phyloP scores from a whole-genome alignment of 2,329 filamentous ascomycete species.

The Corynespora cassiicola region DNA sequence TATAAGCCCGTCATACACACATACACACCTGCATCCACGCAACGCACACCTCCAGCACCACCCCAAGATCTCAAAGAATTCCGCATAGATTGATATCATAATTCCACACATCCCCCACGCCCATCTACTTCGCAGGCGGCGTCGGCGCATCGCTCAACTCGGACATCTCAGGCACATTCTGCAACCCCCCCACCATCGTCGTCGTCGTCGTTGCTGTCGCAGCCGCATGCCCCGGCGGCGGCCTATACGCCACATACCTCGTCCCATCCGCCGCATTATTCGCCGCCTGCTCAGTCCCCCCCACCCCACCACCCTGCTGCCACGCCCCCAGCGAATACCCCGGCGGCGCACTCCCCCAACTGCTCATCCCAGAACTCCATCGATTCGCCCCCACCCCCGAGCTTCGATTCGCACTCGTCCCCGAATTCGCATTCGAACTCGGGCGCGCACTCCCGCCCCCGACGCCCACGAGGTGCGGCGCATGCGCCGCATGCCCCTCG shows the following conservation, averaged over 20 bases:
- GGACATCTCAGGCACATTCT: constrained; percentile 19
- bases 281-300: constrained; percentile 12
- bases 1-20: too few species aligned
- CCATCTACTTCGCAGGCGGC: constrained; percentile 2
- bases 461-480: constrained; percentile 37
- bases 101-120: too few species aligned
- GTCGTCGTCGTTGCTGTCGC: background rate
- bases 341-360: constrained; percentile 37
- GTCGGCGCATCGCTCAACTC: constrained; percentile 17
- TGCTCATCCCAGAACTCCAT: constrained; percentile 1
- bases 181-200: constrained; percentile 2
- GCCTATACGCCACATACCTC: constrained; percentile 33
- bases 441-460: constrained; percentile 40
- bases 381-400: too few species aligned
- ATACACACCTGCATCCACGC: too few species aligned
- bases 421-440: too few species aligned
- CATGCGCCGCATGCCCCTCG: constrained; percentile 28
- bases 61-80: too few species aligned
- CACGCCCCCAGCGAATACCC: constrained; percentile 34
- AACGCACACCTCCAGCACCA: too few species aligned
- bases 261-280: constrained; percentile 11
- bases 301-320: constrained; percentile 12
- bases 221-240: constrained; percentile 16
- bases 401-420: too few species aligned
- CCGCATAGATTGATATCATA: too few species aligned